Evolutionary conservation across 495 filamentous ascomycete species (phyloP).

Genomic region (Cetradonia linearis): DNA sequence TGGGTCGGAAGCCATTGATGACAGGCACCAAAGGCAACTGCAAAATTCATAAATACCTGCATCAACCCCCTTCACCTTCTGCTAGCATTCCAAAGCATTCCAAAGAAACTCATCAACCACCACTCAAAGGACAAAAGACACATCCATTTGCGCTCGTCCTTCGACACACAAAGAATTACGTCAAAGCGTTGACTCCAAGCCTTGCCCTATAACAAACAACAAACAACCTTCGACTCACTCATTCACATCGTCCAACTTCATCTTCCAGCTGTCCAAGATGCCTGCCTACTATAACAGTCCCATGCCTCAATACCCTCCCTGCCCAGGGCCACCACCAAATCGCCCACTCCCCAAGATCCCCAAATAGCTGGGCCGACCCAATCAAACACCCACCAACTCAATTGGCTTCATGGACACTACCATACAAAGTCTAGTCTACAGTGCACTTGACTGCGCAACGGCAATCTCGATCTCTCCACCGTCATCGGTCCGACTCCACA

Average conservation of each 20-base stretch:
- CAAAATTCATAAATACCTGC: slow-evolving; percentile 20
- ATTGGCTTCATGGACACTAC: background rate
- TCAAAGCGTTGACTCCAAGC: background rate
- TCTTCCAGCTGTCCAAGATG: slow-evolving; percentile 37
- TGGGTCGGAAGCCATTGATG: slow-evolving; percentile 14
- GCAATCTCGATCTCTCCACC: background rate
- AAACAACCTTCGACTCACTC: background rate
- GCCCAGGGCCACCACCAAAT: slow-evolving; percentile 26
- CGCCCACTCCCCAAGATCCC: slow-evolving; percentile 26
- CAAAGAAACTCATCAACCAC: background rate
- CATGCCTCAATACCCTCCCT: slow-evolving; percentile 23
- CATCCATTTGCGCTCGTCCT: background rate
- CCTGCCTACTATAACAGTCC: slow-evolving; percentile 21
- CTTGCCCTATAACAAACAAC: background rate
- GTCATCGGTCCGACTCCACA: background rate
- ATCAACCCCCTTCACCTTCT: slow-evolving; percentile 1
- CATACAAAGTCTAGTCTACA: background rate
- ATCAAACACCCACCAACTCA: background rate
- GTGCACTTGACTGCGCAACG: background rate
- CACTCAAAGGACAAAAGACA: slow-evolving; percentile 16
- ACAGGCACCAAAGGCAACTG: slow-evolving; percentile 2
- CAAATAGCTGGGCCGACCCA: slow-evolving; percentile 9
- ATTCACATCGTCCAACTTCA: slow-evolving; percentile 48
- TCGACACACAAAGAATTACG: background rate
- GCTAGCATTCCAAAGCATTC: slow-evolving; percentile 2